Conservation (phyloP, 495 filamentous ascomycete genomes). For the Penicillium argentinense region DNA sequence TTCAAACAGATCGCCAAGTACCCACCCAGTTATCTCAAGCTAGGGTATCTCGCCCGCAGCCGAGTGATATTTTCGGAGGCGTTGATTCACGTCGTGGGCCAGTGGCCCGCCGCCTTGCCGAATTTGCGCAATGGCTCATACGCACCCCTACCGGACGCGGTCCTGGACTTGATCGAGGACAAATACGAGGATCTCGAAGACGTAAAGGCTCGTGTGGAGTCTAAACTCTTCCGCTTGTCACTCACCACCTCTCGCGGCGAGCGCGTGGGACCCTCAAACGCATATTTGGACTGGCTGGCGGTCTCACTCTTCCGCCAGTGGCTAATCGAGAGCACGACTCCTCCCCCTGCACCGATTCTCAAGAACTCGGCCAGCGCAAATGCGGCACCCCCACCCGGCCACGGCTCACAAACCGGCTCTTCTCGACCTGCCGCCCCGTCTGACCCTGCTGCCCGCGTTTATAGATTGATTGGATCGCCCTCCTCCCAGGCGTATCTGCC, state of each 20-base stretch:
- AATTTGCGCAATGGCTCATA: slow-evolving; percentile 64
- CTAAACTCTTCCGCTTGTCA: slow-evolving; percentile 74
- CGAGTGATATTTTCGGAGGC: slow-evolving; percentile 89
- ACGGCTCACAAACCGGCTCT: slow-evolving; percentile 24
- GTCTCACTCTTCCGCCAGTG: slow-evolving; percentile 85
- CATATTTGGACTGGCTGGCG: slow-evolving; percentile 84
- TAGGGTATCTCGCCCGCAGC: slow-evolving; percentile 80
- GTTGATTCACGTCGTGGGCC: slow-evolving; percentile 85
- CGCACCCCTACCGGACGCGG: slow-evolving; percentile 61
- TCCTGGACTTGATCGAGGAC: slow-evolving; percentile 86
- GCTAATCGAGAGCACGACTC: slow-evolving; percentile 83
- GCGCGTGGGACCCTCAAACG: slow-evolving; percentile 71
- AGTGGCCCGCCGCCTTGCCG: slow-evolving; percentile 80
- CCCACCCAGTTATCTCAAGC: slow-evolving; percentile 83
- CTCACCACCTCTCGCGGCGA: slow-evolving; percentile 79
- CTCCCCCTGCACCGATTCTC: slow-evolving; percentile 54
- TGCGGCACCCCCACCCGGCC: slow-evolving; percentile 23
- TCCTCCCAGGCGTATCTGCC: slow-evolving; percentile 63
- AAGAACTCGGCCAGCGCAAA: slow-evolving; percentile 33
- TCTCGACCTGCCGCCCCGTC: slow-evolving; percentile 20
- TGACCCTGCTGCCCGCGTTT: slow-evolving; percentile 60
- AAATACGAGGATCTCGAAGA: slow-evolving; percentile 83
- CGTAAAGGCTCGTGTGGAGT: slow-evolving; percentile 65
- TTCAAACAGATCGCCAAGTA: slow-evolving; percentile 96
- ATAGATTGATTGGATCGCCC: slow-evolving; percentile 63